Evolutionary conservation across 2,329 filamentous ascomycete species (phyloP), one percentile per base, ranked within the genome.

Genomic region (Penicillium sp.): DNA sequence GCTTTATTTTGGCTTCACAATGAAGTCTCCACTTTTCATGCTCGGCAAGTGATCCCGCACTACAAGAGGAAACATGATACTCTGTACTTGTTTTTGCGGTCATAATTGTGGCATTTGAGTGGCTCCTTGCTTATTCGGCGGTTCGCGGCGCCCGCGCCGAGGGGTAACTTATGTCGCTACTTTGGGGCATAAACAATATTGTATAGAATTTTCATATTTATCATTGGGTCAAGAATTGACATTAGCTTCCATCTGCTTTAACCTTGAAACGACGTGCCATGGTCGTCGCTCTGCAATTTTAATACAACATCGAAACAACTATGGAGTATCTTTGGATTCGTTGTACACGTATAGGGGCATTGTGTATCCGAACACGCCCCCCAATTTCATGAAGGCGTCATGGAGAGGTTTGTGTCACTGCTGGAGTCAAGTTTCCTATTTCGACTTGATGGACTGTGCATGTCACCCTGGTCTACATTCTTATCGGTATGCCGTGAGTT

Each of bases 1-100:
- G 36, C 42, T 46, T 32, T 4, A 3, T 47, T 47, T 29, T 18
- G n/a, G 36, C 43, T 52, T 52, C 49, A 52, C 13, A 52, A 47
- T 14, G 1, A 16, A 7, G 2, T 7, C n/a, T 18, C 7, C 22
- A 38, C 29, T 41, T 27, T 29, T 18, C 7, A 6, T 31, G 16
- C 9, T 16, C 31, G 22, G 31, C 11, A 21, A 14, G 24, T 21
- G 3, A 10, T 44, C 40, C 48, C 48, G 48, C 3, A 16, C 31
- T 44, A 38, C 18, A 11, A 4, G 16, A 39, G 32, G 8, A 36
- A 16, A 36, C 13, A n/a, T 36, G 34, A 7, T 27, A 27, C 8
- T 6, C 5, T 5, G 4, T 18, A 18, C 18, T 18, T 18, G 18
- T 18, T 18, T 18, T 36, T n/a, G 34, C 14, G 34, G 13, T n/a